Conservation (phyloP, 148 eudicot genomes). For the Chenopodium suecicum region DNA sequence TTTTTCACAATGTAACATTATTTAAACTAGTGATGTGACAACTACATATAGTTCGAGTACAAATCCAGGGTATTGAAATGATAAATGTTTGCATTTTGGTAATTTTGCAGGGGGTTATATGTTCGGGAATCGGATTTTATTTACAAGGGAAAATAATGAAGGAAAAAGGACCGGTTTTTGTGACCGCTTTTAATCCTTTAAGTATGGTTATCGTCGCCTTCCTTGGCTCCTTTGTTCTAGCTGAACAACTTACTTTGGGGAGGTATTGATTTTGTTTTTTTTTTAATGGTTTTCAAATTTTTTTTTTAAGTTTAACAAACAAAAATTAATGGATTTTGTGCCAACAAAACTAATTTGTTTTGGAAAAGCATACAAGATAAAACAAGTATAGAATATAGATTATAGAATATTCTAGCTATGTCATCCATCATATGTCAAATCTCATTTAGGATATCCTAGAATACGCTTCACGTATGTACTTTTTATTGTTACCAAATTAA, state of each 20-base stretch:
- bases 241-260: conserved; percentile 62
- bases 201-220: conserved; percentile 76
- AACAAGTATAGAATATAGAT: no score
- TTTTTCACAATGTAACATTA: no score
- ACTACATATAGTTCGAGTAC: background rate
- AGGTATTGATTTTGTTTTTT: conserved; percentile 34
- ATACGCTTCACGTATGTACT: no score
- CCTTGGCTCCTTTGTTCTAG: conserved; percentile 54
- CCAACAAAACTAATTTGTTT: no score
- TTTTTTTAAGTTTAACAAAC: background rate
- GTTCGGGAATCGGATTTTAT: conserved; percentile 62
- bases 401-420: no score
- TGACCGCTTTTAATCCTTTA: conserved; percentile 71
- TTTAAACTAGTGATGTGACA: no score
- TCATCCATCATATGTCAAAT: no score
- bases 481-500: no score
- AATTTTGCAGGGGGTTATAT: conserved; percentile 63
- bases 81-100: background rate
- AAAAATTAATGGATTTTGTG: background rate
- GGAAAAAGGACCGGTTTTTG: conserved; percentile 83
- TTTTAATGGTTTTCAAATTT: no score
- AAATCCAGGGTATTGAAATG: background rate
- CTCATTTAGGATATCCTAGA: no score
- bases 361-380: no score
- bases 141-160: conserved; percentile 60